Conservation (phyloP, 1,139 yeast genomes). For the Pichia sp. region DNA sequence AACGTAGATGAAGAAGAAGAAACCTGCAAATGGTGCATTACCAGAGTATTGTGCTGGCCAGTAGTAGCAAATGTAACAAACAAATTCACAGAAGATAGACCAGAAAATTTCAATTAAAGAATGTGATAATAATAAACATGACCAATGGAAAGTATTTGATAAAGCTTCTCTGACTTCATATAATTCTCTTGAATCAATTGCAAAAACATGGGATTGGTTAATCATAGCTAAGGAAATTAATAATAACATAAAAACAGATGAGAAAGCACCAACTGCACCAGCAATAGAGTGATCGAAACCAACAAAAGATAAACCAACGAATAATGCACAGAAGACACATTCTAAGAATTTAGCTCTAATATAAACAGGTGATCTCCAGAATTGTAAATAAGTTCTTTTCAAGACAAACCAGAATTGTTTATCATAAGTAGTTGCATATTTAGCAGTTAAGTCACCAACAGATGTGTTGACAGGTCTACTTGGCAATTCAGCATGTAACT, state of each 20-base stretch:
- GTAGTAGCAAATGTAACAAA: conserved; percentile 49
- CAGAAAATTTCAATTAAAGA: conserved; percentile 51
- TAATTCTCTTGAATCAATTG: conserved; percentile 48
- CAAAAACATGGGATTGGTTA: conserved; percentile 54
- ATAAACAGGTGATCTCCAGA: conserved; percentile 47
- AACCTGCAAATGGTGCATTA: conserved; percentile 45
- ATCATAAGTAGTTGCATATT: conserved; percentile 34
- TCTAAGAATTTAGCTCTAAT: conserved; percentile 40
- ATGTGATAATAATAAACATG: conserved; percentile 47
- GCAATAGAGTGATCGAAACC: conserved; percentile 41
- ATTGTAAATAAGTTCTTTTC: conserved; percentile 38
- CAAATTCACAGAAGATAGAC: conserved; percentile 43
- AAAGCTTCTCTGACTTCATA: conserved; percentile 59
- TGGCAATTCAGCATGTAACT: conserved; percentile 21
- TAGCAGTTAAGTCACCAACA: conserved; percentile 29
- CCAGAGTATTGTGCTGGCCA: conserved; percentile 49
- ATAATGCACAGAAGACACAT: conserved; percentile 36
- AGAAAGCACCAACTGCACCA: conserved; percentile 50
- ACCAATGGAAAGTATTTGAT: conserved; percentile 64
- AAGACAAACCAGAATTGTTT: conserved; percentile 39
- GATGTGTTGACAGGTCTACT: conserved; percentile 16
- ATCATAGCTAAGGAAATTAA: conserved; percentile 47
- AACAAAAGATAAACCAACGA: conserved; percentile 51
- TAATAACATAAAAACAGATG: conserved; percentile 42
- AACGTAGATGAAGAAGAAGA: conserved; percentile 46